phyloP scores from a whole-genome alignment of 192 early-diverging fungal genomes.

The Rhizoclosmatium globosum region DNA sequence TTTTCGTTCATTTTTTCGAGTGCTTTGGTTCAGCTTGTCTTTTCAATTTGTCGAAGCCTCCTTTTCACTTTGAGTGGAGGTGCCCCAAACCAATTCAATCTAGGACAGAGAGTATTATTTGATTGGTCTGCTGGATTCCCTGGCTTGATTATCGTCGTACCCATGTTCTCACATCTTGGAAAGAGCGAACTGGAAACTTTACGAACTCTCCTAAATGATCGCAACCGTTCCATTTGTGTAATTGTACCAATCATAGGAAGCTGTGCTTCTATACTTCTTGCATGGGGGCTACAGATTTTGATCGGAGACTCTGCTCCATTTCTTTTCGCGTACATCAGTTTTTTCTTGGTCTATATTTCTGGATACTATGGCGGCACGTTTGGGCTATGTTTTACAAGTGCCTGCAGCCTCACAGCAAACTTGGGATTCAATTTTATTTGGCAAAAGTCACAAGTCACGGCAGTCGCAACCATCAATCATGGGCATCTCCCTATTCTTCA shows the following conservation, averaged over 20 bases:
- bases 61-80: background rate
- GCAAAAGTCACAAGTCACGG: background rate
- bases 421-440: slow-evolving; percentile 26
- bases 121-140: slow-evolving; percentile 26
- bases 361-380: slow-evolving; percentile 25
- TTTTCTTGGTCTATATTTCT: background rate
- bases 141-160: slow-evolving; percentile 18
- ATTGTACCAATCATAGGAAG: background rate
- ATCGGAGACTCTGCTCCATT: background rate
- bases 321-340: background rate
- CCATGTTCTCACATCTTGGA: slow-evolving; percentile 3
- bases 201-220: no score
- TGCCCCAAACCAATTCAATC: background rate
- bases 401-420: background rate
- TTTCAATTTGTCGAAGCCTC: slow-evolving; percentile 6
- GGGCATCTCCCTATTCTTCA: slow-evolving; percentile 21
- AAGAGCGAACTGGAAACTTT: background rate
- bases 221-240: background rate
- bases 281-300: background rate
- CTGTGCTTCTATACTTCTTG: background rate
- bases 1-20: background rate
- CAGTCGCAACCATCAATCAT: background rate
- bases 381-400: slow-evolving; percentile 12
- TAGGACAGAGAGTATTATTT: background rate
- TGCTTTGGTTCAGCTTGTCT: background rate